phyloP scores from a whole-genome alignment of 768 basidiomycete genomes.

The Termitomyces bulborhizus region DNA sequence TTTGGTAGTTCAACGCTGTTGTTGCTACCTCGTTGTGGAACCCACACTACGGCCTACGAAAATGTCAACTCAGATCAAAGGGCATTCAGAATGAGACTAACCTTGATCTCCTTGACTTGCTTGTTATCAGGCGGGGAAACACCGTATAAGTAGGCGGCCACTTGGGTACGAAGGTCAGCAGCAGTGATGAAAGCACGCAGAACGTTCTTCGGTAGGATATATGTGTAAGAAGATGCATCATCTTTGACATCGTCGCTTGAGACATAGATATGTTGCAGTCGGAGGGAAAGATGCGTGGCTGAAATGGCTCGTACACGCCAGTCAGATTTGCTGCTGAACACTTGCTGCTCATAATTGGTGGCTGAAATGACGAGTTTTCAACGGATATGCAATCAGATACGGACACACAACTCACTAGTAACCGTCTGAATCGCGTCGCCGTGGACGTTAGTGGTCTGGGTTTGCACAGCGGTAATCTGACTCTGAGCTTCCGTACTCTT shows the following conservation, averaged over 20 bases:
- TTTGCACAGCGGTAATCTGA: constrained; percentile 95
- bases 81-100: constrained; percentile 12
- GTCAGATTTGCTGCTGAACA: constrained; percentile 99
- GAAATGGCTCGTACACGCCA: constrained; percentile 99
- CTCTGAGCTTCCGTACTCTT: constrained; percentile 92
- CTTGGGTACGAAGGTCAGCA: constrained; percentile 92
- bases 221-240: constrained; percentile 91
- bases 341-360: constrained; percentile 95
- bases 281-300: constrained; percentile 91
- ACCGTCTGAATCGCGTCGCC: constrained; percentile 95
- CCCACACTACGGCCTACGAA: constrained; percentile 78
- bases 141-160: constrained; percentile 92
- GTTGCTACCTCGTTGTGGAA: constrained; percentile 96
- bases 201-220: constrained; percentile 96
- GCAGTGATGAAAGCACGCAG: constrained; percentile 90
- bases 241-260: constrained; percentile 99
- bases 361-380: constrained; percentile 33
- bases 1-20: constrained; percentile 88
- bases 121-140: constrained; percentile 92
- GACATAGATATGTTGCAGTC: constrained; percentile 97
- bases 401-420: constrained; percentile 57
- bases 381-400: constrained; percentile 1
- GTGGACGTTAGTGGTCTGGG: constrained; percentile 97
- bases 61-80: not conserved
- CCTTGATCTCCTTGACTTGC: constrained; percentile 98